phyloP scores from a whole-genome alignment of 2,329 filamentous ascomycete genomes.

The Fusarium nurragi region DNA sequence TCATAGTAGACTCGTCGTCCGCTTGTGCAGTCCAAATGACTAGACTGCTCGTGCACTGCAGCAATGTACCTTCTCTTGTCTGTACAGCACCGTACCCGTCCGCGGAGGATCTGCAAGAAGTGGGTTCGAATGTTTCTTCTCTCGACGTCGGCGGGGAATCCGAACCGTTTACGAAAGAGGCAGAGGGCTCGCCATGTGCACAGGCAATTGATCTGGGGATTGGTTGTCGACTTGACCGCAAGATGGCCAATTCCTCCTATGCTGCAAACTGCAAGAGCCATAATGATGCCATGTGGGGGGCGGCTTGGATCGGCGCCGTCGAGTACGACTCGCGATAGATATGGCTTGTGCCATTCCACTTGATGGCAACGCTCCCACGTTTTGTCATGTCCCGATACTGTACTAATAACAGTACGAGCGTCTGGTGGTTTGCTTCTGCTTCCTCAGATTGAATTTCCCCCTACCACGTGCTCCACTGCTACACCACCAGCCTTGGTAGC shows the following conservation, averaged over 20 bases:
- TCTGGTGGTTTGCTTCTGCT: slow-evolving; percentile 17
- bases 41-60: neutral
- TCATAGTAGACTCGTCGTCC: slow-evolving; percentile 2
- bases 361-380: slow-evolving; percentile 34
- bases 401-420: slow-evolving; percentile 11
- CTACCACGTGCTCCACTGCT: slow-evolving; percentile 34
- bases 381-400: slow-evolving; percentile 21
- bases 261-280: slow-evolving; percentile 4
- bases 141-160: slow-evolving; percentile 19
- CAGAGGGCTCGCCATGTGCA: slow-evolving; percentile 17
- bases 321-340: slow-evolving; percentile 20
- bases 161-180: slow-evolving; percentile 1
- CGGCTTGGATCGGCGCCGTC: slow-evolving; percentile 25
- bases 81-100: neutral
- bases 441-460: slow-evolving; percentile 12
- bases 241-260: slow-evolving; percentile 9
- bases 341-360: slow-evolving; percentile 20
- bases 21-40: neutral
- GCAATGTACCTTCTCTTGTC: neutral
- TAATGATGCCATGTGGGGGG: slow-evolving; percentile 29
- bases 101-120: slow-evolving; percentile 17
- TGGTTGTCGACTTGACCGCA: slow-evolving; percentile 25
- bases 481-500: slow-evolving; percentile 2
- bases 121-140: slow-evolving; percentile 5
- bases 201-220: slow-evolving; percentile 26